Base-by-base conservation (phyloP, 805 yeast species). In the Cyberlindnera maritima region DNA sequence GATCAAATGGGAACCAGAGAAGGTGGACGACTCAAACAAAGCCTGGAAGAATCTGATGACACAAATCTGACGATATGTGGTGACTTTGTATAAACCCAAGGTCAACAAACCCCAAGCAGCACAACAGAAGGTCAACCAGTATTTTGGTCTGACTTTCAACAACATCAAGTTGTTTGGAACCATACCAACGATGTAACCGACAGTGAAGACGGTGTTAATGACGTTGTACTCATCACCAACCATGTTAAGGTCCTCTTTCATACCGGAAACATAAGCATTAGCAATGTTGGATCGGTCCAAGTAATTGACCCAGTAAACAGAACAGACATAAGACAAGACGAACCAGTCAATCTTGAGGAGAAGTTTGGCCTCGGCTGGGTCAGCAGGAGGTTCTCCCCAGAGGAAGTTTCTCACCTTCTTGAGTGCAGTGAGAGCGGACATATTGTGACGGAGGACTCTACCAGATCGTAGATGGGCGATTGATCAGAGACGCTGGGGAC, bases 181-280 rank as follows among this genome's bases (percentile, higher is more conserved):
- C 71, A 80, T 76, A 13, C 81, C 81, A 19, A 83, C 67, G 29
- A 77, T 74, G 59, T 80, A 80, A 2, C 89, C 90, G 6, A 79
- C 72, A 21, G 76, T 79, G 61, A 79, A 81, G 44, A 77, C 72
- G 1, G 85, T 79, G 48, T 75, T 76, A 47, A 80, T 68, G 34
- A 75, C 52, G 56, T 80, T 79, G 49, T 69, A 72, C 46, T 80
- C 73, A 47, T 76, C 63, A n/a, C 81, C 80, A 35, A 57, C 50
- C 69, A 79, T 66, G 5, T 63, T 51, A 44, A 79, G 53, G 41
- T 75, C 85, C 46, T 79, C 80, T 53, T 77, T 72, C 85, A 83
- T 77, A 15, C 88, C 88, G 13, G 80, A 71, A 18, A 81, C 83
- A 58, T 81, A 82, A 3, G 88, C 86, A 55, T 77, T 75, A 25